These are phyloP conservation scores for Pythium coloratum DNA, from an alignment of 352 stramenopile species.

Conservation along the genomic window DNA sequence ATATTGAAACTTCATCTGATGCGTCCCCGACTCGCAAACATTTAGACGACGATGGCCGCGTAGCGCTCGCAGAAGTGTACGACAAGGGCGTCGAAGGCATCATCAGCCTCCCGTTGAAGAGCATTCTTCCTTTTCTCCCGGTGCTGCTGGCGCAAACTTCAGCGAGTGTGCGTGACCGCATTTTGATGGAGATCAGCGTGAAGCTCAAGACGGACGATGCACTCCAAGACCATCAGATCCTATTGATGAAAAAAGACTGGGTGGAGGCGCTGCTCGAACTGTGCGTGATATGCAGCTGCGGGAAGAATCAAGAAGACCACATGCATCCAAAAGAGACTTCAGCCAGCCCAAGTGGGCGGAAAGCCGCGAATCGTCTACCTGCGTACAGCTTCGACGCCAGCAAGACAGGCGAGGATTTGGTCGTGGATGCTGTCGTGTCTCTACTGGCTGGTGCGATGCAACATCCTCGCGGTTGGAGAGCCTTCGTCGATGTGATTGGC, in stretches of 20 bases:
- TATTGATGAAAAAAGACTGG: conserved; percentile 76
- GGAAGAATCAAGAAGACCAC: background rate
- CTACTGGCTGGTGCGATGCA: conserved; percentile 74
- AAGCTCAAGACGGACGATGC: conserved; percentile 79
- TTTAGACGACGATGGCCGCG: background rate
- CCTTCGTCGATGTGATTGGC: conserved; percentile 66
- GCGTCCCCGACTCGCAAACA: background rate
- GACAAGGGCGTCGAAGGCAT: conserved; percentile 38
- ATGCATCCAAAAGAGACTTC: background rate
- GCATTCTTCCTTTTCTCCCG: conserved; percentile 73
- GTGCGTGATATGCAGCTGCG: conserved; percentile 48
- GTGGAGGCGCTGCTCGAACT: conserved; percentile 73
- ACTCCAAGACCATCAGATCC: conserved; percentile 69
- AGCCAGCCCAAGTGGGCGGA: background rate
- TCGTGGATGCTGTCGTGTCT: conserved; percentile 84
- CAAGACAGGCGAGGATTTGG: conserved; percentile 77
- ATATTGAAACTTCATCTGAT: conserved; percentile 1
- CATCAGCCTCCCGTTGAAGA: conserved; percentile 58
- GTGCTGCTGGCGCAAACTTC: conserved; percentile 59
- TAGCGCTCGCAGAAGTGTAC: conserved; percentile 11
- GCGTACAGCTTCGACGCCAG: conserved; percentile 66
- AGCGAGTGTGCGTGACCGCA: conserved; percentile 59
- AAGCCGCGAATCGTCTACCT: background rate
- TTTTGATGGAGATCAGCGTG: conserved; percentile 88
- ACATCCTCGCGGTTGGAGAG: conserved; percentile 56